These are phyloP conservation scores for Plasmodium gallinaceum DNA, from an alignment of 169 alveolate species.

Conservation along the genomic window DNA sequence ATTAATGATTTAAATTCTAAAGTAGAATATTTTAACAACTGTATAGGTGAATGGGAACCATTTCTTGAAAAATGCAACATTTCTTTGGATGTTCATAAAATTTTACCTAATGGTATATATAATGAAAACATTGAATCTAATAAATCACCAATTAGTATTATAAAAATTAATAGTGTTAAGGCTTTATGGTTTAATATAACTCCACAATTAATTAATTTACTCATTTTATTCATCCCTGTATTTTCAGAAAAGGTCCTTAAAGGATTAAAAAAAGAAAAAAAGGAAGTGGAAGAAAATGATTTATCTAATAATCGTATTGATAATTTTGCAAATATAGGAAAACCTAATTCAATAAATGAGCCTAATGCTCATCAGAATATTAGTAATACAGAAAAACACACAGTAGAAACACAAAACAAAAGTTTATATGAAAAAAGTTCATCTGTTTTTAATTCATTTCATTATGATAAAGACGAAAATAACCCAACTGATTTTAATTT, in stretches of 20 bases:
- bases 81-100: conserved; percentile 54
- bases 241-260: conserved; percentile 79
- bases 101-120: conserved; percentile 61
- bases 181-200: conserved; percentile 88
- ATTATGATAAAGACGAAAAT: conserved; percentile 20
- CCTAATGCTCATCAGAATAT: neutral
- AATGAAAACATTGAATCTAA: conserved; percentile 84
- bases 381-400: conserved; percentile 15
- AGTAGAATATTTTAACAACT: conserved; percentile 84
- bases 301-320: neutral
- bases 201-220: conserved; percentile 87
- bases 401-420: neutral
- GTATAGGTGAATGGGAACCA: conserved; percentile 90
- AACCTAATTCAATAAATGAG: conserved; percentile 10
- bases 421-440: conserved; percentile 60
- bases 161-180: conserved; percentile 82
- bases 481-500: conserved; percentile 36
- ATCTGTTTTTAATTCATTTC: conserved; percentile 47
- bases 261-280: conserved; percentile 46
- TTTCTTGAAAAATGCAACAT: conserved; percentile 83
- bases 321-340: neutral
- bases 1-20: conserved; percentile 76
- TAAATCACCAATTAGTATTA: conserved; percentile 82
- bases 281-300: neutral
- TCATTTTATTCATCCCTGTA: conserved; percentile 87